Conservation (phyloP, 768 basidiomycete species). For the Tephrocybe rancida region DNA sequence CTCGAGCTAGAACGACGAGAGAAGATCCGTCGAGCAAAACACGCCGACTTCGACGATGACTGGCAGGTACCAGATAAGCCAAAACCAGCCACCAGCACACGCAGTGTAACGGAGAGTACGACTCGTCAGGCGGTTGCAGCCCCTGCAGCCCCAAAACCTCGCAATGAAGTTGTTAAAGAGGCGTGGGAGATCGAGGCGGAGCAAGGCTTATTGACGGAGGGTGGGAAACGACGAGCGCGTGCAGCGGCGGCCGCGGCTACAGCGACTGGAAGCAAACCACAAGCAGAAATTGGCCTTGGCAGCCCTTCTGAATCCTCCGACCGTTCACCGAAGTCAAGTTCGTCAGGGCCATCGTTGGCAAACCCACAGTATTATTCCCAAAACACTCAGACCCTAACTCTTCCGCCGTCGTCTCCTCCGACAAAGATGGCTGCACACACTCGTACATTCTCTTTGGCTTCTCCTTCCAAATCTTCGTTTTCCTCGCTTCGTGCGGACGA, state of each 20-base stretch:
- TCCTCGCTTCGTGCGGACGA: conserved; percentile 32
- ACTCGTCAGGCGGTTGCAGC: background rate
- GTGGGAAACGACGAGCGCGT: conserved; percentile 65
- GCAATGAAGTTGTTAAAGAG: conserved; percentile 56
- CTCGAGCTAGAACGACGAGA: conserved; percentile 65
- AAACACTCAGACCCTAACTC: conserved; percentile 57
- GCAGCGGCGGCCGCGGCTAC: conserved; percentile 46
- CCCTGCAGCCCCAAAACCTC: conserved; percentile 4
- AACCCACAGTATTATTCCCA: conserved; percentile 64
- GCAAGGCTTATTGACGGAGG: conserved; percentile 74
- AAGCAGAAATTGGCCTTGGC: conserved; percentile 24
- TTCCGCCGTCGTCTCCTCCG: conserved; percentile 63
- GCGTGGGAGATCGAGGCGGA: conserved; percentile 83
- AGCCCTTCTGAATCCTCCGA: conserved; percentile 20
- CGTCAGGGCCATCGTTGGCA: conserved; percentile 40
- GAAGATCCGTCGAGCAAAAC: conserved; percentile 40
- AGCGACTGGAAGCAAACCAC: conserved; percentile 17
- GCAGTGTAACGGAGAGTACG: background rate
- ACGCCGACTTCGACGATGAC: conserved; percentile 32
- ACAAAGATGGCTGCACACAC: conserved; percentile 51
- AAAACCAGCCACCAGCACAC: background rate
- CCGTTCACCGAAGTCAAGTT: conserved; percentile 23
- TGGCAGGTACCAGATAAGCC: conserved; percentile 21
- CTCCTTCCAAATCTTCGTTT: conserved; percentile 28
- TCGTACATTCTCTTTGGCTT: conserved; percentile 62